Conservation (phyloP, 2,329 filamentous ascomycete genomes). For the Exophiala lecanii-corni region DNA sequence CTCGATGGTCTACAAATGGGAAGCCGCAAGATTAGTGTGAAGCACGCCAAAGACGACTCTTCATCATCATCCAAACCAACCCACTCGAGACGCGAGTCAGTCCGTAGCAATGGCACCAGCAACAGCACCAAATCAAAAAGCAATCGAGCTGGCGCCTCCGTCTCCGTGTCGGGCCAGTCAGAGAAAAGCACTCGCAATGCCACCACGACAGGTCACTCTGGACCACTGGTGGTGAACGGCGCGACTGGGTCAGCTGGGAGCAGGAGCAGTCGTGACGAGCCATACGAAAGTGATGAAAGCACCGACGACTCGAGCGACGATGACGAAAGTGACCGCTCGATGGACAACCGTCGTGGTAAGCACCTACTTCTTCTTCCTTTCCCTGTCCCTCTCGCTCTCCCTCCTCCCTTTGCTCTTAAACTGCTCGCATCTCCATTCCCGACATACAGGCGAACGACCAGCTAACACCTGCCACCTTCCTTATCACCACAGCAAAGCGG, state of each 20-base stretch:
- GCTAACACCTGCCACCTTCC: no score
- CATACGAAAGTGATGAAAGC: slow-evolving; percentile 17
- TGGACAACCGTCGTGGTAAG: not conserved
- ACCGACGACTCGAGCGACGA: slow-evolving; percentile 13
- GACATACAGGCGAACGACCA: no score
- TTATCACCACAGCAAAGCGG: not conserved
- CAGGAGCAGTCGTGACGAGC: slow-evolving; percentile 7
- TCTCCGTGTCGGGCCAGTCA: not conserved
- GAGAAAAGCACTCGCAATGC: not conserved
- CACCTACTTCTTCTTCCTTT: not conserved
- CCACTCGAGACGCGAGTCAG: not conserved
- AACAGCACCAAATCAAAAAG: no score
- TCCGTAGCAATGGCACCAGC: not conserved
- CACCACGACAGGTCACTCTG: not conserved
- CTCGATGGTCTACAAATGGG: slow-evolving; percentile 13
- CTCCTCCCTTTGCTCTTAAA: not conserved
- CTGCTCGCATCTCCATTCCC: no score
- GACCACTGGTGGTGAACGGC: slow-evolving; percentile 24
- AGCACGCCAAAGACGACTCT: slow-evolving; percentile 8
- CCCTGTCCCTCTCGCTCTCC: not conserved
- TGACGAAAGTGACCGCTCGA: slow-evolving; percentile 1
- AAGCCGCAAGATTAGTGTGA: slow-evolving; percentile 15
- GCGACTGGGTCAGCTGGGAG: slow-evolving; percentile 9
- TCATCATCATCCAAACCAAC: not conserved
- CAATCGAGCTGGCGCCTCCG: not conserved